A percentile compares a stretch with the other conserved stretches of the same genome.
Conservation (phyloP, 2,329 filamentous ascomycete species). For the Curvularia eragrostidis region DNA sequence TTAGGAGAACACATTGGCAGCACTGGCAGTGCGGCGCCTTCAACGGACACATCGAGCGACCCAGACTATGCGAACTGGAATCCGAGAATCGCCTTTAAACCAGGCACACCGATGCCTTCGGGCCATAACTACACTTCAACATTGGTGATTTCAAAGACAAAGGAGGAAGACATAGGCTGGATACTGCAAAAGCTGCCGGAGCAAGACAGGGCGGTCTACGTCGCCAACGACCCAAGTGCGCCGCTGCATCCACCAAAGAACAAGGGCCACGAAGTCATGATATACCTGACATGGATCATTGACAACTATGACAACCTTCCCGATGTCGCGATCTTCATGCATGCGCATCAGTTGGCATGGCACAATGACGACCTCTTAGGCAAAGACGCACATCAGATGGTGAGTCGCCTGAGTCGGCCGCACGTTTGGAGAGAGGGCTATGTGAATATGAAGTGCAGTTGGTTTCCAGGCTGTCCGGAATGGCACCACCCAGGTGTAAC, state of each 20-base stretch:
- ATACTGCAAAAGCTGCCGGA: conserved; percentile 60
- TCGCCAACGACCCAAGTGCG: conserved; percentile 59
- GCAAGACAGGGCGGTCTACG: conserved; percentile 58
- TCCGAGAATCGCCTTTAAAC: conserved; percentile 43
- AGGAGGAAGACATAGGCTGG: conserved; percentile 62
- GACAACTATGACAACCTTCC: conserved; percentile 67
- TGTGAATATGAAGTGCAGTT: conserved; percentile 63
- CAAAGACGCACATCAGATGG: conserved; percentile 54
- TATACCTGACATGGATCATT: conserved; percentile 68
- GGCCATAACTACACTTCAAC: conserved; percentile 61
- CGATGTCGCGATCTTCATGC: conserved; percentile 67
- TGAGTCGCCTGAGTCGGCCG: conserved; percentile 54
- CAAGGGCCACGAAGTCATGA: conserved; percentile 69
- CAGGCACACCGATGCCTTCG: conserved; percentile 46
- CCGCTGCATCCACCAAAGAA: conserved; percentile 60
- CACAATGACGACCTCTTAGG: conserved; percentile 62
- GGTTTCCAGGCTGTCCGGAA: conserved; percentile 62
- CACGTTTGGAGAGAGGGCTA: conserved; percentile 59
- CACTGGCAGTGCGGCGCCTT: conserved; percentile 11
- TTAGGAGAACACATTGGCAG: conserved; percentile 46
- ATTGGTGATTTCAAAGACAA: conserved; percentile 62
- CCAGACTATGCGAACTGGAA: conserved; percentile 49
- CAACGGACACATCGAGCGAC: conserved; percentile 25
- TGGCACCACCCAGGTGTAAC: conserved; percentile 60
- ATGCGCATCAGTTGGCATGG: conserved; percentile 65